A percentile compares a stretch with the other conserved stretches of the same genome.
These are phyloP conservation scores for Limonium bicolor DNA, from an alignment of 148 eudicot genomes.

Conservation along the genomic window DNA sequence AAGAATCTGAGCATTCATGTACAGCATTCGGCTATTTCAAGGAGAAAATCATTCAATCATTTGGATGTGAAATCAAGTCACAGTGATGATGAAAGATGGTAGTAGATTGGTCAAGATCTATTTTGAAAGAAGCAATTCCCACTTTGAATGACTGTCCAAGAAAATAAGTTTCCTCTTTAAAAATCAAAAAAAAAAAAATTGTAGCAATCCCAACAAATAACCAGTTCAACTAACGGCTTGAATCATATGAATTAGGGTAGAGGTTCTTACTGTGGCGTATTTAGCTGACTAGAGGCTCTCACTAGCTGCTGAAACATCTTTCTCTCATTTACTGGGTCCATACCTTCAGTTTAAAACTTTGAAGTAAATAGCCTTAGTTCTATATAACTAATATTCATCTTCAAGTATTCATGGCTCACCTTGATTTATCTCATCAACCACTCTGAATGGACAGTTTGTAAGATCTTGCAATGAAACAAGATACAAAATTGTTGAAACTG, in stretches of 20 bases:
- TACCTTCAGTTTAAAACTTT: slow-evolving; percentile 31
- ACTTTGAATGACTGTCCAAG: no score
- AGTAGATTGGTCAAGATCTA: no score
- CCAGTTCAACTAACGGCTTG: no score
- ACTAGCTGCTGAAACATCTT: slow-evolving; percentile 99
- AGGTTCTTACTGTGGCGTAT: slow-evolving; percentile 87
- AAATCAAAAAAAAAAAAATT: no score
- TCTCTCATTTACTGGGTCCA: slow-evolving; percentile 95
- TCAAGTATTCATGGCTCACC: slow-evolving; percentile 21
- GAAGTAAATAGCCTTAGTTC: not conserved
- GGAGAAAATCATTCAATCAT: no score
- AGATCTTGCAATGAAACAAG: slow-evolving; percentile 98
- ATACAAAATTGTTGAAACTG: slow-evolving; percentile 93
- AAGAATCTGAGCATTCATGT: no score
- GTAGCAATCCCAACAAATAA: no score
- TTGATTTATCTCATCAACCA: slow-evolving; percentile 98
- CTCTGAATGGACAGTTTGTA: slow-evolving; percentile 95
- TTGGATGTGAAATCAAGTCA: no score
- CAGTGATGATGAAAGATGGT: no score
- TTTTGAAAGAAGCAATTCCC: no score
- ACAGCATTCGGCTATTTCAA: no score
- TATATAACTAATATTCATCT: not conserved
- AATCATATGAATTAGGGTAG: not conserved
- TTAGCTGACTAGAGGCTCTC: slow-evolving; percentile 85
- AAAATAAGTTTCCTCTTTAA: no score